A percentile compares a stretch with the other conserved stretches of the same genome.
Evolutionary conservation across 129 eudicot species (phyloP).

Genomic region (Flaveria trinervia): DNA sequence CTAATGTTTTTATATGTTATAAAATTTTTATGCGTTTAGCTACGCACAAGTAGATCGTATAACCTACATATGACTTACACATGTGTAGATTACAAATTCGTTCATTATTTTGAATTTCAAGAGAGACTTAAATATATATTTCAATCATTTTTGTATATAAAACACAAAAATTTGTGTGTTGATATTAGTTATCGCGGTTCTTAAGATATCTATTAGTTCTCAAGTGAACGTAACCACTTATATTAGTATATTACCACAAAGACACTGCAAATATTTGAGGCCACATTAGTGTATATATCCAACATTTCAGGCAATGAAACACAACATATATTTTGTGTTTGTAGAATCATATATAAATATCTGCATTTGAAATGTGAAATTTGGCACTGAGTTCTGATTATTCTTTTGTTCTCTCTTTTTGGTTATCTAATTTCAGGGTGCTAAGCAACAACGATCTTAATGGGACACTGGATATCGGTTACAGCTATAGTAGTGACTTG

Average conservation of each 20-base stretch:
- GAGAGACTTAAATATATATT: too few relatives aligned
- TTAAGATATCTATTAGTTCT: too few relatives aligned
- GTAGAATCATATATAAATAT: slow-evolving; percentile 3
- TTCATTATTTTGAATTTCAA: too few relatives aligned
- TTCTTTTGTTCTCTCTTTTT: slow-evolving; percentile 15
- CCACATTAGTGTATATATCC: neutral
- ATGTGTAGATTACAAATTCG: too few relatives aligned
- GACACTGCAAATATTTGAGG: neutral
- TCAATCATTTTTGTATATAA: too few relatives aligned
- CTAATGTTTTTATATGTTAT: too few relatives aligned
- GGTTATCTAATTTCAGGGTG: slow-evolving; percentile 44
- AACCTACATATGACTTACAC: too few relatives aligned
- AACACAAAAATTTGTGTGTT: too few relatives aligned
- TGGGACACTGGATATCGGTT: slow-evolving; percentile 66
- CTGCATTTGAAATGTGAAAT: neutral
- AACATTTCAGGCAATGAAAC: neutral
- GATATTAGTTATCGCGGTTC: too few relatives aligned
- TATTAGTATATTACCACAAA: neutral
- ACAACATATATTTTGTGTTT: neutral
- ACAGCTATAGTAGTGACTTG: slow-evolving; percentile 51
- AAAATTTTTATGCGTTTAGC: neutral
- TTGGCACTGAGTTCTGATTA: neutral
- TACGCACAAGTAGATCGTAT: too few relatives aligned
- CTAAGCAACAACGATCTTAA: slow-evolving; percentile 65
- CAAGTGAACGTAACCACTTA: too few relatives aligned